phyloP scores from a whole-genome alignment of 805 yeast species.

The Lachancea kluyveri region DNA sequence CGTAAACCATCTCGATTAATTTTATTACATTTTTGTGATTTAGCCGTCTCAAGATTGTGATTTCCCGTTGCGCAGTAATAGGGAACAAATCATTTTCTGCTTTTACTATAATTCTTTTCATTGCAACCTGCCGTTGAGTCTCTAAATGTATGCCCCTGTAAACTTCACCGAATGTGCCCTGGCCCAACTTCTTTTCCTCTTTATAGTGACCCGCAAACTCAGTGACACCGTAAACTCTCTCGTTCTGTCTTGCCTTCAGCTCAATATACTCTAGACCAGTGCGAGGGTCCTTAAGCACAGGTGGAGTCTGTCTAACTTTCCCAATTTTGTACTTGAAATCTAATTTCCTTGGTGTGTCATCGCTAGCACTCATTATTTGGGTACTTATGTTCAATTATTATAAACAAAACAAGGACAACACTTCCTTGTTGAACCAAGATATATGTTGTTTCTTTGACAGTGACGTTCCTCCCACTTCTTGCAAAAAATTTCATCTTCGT shows the following conservation, averaged over 20 bases:
- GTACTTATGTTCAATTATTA: neutral
- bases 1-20: slow-evolving; percentile 72
- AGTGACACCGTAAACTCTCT: slow-evolving; percentile 29
- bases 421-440: too few species aligned
- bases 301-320: slow-evolving; percentile 29
- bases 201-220: slow-evolving; percentile 24
- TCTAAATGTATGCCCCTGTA: slow-evolving; percentile 57
- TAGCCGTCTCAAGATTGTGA: slow-evolving; percentile 68
- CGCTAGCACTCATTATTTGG: slow-evolving; percentile 7
- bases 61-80: slow-evolving; percentile 90
- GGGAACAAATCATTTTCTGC: slow-evolving; percentile 61
- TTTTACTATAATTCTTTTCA: slow-evolving; percentile 70
- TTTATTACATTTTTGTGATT: slow-evolving; percentile 68
- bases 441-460: too few species aligned
- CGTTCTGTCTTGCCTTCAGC: slow-evolving; percentile 20
- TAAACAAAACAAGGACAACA: too few species aligned
- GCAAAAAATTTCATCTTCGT: too few species aligned
- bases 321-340: slow-evolving; percentile 30
- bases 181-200: slow-evolving; percentile 52
- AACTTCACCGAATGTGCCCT: slow-evolving; percentile 89
- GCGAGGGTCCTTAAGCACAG: slow-evolving; percentile 22
- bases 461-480: too few species aligned
- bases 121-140: slow-evolving; percentile 64
- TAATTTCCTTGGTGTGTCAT: slow-evolving; percentile 4
- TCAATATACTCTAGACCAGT: slow-evolving; percentile 26